These are phyloP conservation scores for Ogataea methylovora DNA, from an alignment of 805 yeast genomes.

Conservation along the genomic window DNA sequence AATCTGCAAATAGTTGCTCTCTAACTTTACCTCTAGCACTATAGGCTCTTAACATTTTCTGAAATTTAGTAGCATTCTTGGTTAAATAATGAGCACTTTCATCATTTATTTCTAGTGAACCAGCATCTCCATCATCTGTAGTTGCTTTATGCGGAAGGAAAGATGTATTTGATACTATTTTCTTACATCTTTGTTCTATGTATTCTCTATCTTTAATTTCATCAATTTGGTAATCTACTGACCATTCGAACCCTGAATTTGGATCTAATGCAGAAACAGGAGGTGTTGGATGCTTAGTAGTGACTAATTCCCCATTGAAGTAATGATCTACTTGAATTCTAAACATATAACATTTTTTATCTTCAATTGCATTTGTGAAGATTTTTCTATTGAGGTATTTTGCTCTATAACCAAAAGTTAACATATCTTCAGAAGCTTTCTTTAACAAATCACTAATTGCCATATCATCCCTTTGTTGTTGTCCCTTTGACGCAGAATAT, in stretches of 20 bases:
- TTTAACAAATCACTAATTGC: background rate
- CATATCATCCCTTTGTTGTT: background rate
- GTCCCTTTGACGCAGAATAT: background rate
- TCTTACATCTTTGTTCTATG: slow-evolving; percentile 3
- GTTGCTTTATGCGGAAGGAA: background rate
- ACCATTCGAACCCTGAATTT: slow-evolving; percentile 15
- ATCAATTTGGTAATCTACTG: slow-evolving; percentile 16
- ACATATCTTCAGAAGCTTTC: background rate
- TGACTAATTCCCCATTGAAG: slow-evolving; percentile 24
- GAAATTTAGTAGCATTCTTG: slow-evolving; percentile 12
- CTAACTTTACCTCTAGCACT: slow-evolving; percentile 20
- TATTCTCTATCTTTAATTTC: slow-evolving; percentile 8
- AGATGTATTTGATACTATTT: slow-evolving; percentile 3
- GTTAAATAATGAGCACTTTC: slow-evolving; percentile 10
- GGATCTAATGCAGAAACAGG: slow-evolving; percentile 16
- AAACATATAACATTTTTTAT: slow-evolving; percentile 26
- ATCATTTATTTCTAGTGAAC: slow-evolving; percentile 1
- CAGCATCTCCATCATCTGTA: slow-evolving; percentile 4
- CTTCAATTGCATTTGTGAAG: no score
- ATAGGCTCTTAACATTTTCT: slow-evolving; percentile 24
- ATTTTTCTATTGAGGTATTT: no score
- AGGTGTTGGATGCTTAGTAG: slow-evolving; percentile 22
- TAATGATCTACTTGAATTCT: slow-evolving; percentile 27
- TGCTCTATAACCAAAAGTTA: background rate
- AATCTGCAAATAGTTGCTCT: background rate